phyloP scores from a whole-genome alignment of 345 rosid species.

The Moricandia moricandioides region DNA sequence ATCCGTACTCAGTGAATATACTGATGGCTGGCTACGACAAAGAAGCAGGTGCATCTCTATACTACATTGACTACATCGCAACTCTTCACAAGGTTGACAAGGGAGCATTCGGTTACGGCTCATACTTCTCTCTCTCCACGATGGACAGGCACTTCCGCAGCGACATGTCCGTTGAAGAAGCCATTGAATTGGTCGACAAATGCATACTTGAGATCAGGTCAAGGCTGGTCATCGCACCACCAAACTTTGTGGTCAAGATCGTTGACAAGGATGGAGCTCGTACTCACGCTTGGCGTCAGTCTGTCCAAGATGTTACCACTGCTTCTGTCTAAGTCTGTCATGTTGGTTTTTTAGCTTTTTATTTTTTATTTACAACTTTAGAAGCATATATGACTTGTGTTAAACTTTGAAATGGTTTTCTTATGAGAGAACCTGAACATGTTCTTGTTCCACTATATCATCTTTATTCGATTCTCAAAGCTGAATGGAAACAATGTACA shows the following conservation, averaged over 20 bases:
- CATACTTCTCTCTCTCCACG: slow-evolving; percentile 80
- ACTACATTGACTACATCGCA: too few species aligned
- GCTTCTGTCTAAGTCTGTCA: slow-evolving; percentile 29
- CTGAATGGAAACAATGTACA: background rate
- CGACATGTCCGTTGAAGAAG: slow-evolving; percentile 87
- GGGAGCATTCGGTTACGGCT: slow-evolving; percentile 95
- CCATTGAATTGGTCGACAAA: slow-evolving; percentile 75
- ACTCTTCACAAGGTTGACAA: slow-evolving; percentile 40
- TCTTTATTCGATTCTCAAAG: too few species aligned
- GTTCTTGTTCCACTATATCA: background rate
- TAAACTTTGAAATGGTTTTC: background rate
- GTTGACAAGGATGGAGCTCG: slow-evolving; percentile 92
- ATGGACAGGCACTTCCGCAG: slow-evolving; percentile 95
- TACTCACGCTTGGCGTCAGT: slow-evolving; percentile 78
- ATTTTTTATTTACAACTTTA: background rate
- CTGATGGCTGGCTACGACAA: slow-evolving; percentile 80
- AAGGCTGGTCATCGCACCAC: slow-evolving; percentile 90
- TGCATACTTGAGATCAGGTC: slow-evolving; percentile 88
- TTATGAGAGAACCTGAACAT: background rate
- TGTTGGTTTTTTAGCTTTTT: slow-evolving; percentile 2
- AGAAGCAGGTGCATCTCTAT: too few species aligned
- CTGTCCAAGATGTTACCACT: slow-evolving; percentile 53
- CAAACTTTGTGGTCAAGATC: slow-evolving; percentile 89
- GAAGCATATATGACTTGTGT: background rate
- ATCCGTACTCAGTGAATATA: slow-evolving; percentile 83